A percentile compares a stretch with the other conserved stretches of the same genome.
phyloP scores from a whole-genome alignment of 169 alveolate genomes.

The Eimeria praecox region DNA sequence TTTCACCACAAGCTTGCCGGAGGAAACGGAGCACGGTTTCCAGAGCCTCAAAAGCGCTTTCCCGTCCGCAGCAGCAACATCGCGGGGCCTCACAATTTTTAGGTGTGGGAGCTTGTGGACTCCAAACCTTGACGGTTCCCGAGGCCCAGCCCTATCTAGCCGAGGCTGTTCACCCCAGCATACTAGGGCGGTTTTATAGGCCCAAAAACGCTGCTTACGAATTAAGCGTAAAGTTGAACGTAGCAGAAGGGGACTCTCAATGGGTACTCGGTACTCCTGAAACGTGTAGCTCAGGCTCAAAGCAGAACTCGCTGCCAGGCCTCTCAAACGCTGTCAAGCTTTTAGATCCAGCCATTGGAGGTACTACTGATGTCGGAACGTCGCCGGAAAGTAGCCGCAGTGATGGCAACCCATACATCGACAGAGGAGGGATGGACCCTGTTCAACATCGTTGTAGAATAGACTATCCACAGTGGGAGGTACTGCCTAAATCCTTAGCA shows the following conservation, averaged over 20 bases:
- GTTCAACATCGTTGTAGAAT: background rate
- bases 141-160: slow-evolving; percentile 54
- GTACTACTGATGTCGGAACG: background rate
- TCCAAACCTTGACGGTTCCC: slow-evolving; percentile 37
- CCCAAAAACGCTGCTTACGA: background rate
- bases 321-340: background rate
- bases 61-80: background rate
- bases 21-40: background rate
- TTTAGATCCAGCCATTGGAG: slow-evolving; percentile 1
- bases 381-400: background rate
- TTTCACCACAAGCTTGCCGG: slow-evolving; percentile 3
- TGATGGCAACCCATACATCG: background rate
- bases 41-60: background rate
- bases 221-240: background rate
- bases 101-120: slow-evolving; percentile 23
- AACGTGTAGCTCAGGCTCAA: background rate
- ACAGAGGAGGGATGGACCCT: background rate
- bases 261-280: background rate
- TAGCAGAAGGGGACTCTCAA: background rate
- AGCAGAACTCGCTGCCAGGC: background rate
- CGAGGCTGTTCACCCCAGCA: background rate
- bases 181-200: slow-evolving; percentile 29
- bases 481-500: background rate
- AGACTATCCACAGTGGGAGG: background rate
- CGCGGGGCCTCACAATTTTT: background rate